Evolutionary conservation across 23 red algal species (phyloP).

Genomic region (Gracilaria gracilis): DNA sequence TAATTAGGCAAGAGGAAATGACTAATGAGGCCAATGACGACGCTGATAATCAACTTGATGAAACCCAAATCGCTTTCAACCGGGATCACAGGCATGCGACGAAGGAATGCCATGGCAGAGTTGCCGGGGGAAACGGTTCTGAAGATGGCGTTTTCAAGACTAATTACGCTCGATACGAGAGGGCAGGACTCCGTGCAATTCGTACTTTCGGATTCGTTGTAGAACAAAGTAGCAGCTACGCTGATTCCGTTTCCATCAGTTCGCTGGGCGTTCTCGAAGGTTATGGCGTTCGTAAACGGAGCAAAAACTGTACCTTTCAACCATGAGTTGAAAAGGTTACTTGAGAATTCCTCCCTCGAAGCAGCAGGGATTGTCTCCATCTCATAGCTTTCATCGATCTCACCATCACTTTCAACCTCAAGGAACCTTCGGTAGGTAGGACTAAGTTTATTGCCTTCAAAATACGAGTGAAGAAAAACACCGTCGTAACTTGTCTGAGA

Average conservation of each 20-base stretch:
- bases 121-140: conserved; percentile 36
- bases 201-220: conserved; percentile 44
- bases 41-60: conserved; percentile 73
- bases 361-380: conserved; percentile 21
- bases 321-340: conserved; percentile 55
- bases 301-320: conserved; percentile 34
- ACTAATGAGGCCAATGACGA: conserved; percentile 77
- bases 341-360: conserved; percentile 13
- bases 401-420: not conserved
- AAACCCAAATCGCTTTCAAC: conserved; percentile 53
- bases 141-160: conserved; percentile 74
- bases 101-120: conserved; percentile 63
- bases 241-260: not conserved
- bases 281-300: conserved; percentile 49
- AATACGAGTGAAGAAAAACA: conserved; percentile 66
- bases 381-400: conserved; percentile 52
- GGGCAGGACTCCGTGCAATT: conserved; percentile 61
- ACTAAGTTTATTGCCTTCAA: conserved; percentile 22
- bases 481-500: conserved; percentile 81
- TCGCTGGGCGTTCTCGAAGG: conserved; percentile 22
- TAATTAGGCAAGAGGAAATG: conserved; percentile 87
- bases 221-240: conserved; percentile 51
- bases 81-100: conserved; percentile 69
- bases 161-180: conserved; percentile 70
- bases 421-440: conserved; percentile 32